Percentiles rank a stretch among this genome's conserved stretches.
Evolutionary conservation across 495 filamentous ascomycete species (phyloP).

Genomic region (Aspergillus baeticus): DNA sequence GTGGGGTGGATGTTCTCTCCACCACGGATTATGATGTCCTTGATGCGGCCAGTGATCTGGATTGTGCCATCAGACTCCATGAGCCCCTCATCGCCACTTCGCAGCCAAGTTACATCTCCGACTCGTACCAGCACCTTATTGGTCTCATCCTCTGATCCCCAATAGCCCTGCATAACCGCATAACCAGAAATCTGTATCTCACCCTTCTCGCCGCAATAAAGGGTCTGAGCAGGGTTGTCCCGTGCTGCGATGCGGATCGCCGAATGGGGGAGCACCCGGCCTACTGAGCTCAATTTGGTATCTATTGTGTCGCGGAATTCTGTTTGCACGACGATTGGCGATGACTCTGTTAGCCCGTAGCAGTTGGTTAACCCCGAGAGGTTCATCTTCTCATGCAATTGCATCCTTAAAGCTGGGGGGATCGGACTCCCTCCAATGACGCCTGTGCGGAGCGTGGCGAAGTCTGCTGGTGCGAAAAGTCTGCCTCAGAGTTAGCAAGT

Average conservation of each 20-base stretch:
- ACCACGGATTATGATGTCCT: slow-evolving; percentile 71
- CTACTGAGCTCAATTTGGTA: not conserved
- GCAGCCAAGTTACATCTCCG: slow-evolving; percentile 6
- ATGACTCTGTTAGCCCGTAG: slow-evolving; percentile 13
- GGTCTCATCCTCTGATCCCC: not conserved
- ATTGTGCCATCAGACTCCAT: slow-evolving; percentile 38
- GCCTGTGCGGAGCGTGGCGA: no score
- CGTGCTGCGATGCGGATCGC: not conserved
- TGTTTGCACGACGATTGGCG: slow-evolving; percentile 1
- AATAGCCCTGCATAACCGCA: not conserved
- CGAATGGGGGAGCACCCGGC: not conserved
- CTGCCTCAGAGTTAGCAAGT: no score
- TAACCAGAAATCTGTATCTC: not conserved
- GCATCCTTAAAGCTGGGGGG: not conserved
- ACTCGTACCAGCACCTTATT: not conserved
- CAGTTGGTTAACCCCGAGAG: slow-evolving; percentile 6
- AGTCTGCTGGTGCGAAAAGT: no score
- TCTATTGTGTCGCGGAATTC: not conserved
- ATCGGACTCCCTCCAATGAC: no score
- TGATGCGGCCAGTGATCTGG: slow-evolving; percentile 61
- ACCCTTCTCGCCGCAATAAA: not conserved
- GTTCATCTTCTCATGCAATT: slow-evolving; percentile 16
- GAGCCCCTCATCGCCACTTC: slow-evolving; percentile 22
- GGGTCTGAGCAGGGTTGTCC: not conserved
- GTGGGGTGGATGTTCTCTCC: slow-evolving; percentile 26